Evolutionary conservation across 306 rosid species (phyloP).

Genomic region (Cicer judaicum): DNA sequence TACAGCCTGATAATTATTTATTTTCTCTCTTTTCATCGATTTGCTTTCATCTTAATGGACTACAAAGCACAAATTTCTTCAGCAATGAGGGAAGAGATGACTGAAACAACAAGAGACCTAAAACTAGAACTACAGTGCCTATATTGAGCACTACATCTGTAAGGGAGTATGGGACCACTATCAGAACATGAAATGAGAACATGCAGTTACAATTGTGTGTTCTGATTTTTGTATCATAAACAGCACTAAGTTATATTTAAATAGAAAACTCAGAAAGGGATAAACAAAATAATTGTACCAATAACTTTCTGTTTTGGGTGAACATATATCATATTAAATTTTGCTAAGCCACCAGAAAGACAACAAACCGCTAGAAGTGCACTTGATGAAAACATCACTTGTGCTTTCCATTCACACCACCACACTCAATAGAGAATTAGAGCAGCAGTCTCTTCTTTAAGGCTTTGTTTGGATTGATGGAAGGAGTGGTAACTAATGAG

Average conservation of each 20-base stretch:
- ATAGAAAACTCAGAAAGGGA: conserved; percentile 24
- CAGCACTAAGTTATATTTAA: not conserved
- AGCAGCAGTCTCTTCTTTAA: not conserved
- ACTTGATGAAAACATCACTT: not conserved
- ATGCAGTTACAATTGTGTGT: not conserved
- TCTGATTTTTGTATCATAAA: conserved; percentile 10
- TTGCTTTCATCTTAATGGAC: not conserved
- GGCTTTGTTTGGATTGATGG: not conserved
- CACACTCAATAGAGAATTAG: not conserved
- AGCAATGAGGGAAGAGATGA: not conserved
- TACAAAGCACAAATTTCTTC: conserved; percentile 16
- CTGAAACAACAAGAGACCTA: not conserved
- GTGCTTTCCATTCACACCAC: not conserved
- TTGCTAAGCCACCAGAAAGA: not conserved
- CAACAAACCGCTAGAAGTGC: not conserved
- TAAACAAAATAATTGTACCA: not conserved
- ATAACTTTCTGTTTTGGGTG: not conserved
- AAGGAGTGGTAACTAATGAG: too few relatives aligned
- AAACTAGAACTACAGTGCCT: not conserved
- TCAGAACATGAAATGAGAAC: not conserved
- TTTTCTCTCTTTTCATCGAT: not conserved
- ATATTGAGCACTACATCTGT: not conserved
- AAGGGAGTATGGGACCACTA: not conserved
- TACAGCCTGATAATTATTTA: not conserved
- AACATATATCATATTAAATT: conserved; percentile 1